Conservation (phyloP, 768 basidiomycete genomes). For the Roridomyces roridus region DNA sequence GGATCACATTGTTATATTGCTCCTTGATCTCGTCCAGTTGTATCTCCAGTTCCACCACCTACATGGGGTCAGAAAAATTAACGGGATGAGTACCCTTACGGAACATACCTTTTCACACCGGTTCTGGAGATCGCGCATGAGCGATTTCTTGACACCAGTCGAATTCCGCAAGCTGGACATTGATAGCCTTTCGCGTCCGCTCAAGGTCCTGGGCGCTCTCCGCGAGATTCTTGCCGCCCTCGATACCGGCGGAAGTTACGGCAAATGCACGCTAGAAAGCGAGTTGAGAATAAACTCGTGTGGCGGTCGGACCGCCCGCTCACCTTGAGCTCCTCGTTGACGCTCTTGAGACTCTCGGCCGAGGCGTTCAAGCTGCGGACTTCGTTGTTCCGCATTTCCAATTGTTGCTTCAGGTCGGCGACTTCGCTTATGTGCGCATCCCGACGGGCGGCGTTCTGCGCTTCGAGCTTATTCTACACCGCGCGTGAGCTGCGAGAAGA, state of each 20-base stretch:
- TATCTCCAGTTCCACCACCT: constrained; percentile 99
- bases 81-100: constrained; percentile 1
- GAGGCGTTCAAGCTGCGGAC: constrained; percentile 83
- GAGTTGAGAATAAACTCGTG: constrained; percentile 17
- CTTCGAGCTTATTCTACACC: constrained; percentile 86
- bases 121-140: constrained; percentile 98
- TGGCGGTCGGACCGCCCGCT: constrained; percentile 24
- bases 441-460: constrained; percentile 91
- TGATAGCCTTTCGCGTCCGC: constrained; percentile 94
- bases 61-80: constrained; percentile 7
- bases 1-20: constrained; percentile 98
- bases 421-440: constrained; percentile 89
- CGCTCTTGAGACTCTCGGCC: constrained; percentile 91
- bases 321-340: constrained; percentile 98
- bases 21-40: constrained; percentile 98
- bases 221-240: constrained; percentile 95
- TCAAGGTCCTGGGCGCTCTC: constrained; percentile 98
- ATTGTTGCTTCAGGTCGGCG: constrained; percentile 85
- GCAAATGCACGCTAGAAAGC: constrained; percentile 87
- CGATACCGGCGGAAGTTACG: constrained; percentile 95
- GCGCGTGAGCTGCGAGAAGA: constrained; percentile 21
- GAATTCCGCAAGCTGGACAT: constrained; percentile 97
- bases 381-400: constrained; percentile 85
- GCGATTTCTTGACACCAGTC: constrained; percentile 98
- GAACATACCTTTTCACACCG: constrained; percentile 93